Conservation (phyloP, 306 rosid species). For the Dryas drummondii region DNA sequence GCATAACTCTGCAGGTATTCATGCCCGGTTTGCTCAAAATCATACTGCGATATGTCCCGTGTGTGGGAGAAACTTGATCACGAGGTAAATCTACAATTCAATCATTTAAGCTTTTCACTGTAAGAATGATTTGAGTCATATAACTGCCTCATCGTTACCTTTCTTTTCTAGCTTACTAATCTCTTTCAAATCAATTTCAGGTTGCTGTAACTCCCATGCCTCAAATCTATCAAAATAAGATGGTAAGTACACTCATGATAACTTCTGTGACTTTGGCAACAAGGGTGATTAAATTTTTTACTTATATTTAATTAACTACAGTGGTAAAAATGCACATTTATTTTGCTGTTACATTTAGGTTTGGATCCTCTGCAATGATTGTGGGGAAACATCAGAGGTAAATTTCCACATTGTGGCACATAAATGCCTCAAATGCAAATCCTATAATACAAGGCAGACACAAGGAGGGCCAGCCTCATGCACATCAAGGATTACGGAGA, state of each 20-base stretch:
- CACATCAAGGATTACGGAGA: conserved; percentile 43
- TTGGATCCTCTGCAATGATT: conserved; percentile 78
- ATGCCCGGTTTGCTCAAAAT: conserved; percentile 82
- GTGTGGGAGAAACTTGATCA: conserved; percentile 67
- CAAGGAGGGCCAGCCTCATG: conserved; percentile 51
- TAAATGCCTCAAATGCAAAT: conserved; percentile 50
- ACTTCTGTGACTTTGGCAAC: neutral
- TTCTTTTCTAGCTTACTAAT: conserved; percentile 2
- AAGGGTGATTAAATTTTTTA: neutral
- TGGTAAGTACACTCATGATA: conserved; percentile 21
- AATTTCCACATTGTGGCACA: conserved; percentile 50
- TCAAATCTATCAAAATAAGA: conserved; percentile 38
- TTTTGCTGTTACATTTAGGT: conserved; percentile 37
- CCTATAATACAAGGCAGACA: conserved; percentile 58
- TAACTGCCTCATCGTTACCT: neutral
- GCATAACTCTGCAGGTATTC: conserved; percentile 50
- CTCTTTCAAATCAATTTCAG: conserved; percentile 23
- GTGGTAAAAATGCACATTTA: neutral
- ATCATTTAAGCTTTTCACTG: neutral
- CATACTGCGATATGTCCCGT: conserved; percentile 65
- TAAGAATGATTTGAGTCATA: neutral
- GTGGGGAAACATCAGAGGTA: conserved; percentile 60
- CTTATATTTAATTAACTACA: no score
- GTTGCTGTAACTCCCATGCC: conserved; percentile 46
- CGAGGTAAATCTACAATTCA: conserved; percentile 35